phyloP scores from a whole-genome alignment of 768 basidiomycete species.

The Boletus insuetus region DNA sequence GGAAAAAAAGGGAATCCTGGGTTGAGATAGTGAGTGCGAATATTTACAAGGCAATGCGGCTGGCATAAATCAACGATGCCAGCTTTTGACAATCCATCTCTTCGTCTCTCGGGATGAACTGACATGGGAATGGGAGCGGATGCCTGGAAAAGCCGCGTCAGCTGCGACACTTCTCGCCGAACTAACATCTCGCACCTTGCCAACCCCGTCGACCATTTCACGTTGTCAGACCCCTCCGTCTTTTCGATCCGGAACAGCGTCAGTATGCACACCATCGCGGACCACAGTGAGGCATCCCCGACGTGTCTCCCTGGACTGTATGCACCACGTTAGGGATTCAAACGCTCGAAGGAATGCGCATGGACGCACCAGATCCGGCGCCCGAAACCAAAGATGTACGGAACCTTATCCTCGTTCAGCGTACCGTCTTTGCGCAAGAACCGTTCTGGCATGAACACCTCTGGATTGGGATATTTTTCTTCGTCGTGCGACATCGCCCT shows the following conservation, averaged over 20 bases:
- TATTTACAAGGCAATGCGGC: conserved; percentile 3
- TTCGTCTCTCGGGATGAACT: conserved; percentile 12
- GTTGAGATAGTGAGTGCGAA: too few species aligned
- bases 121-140: conserved; percentile 19
- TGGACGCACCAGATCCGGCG: conserved; percentile 31
- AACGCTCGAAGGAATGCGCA: background rate
- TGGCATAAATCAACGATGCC: conserved; percentile 9
- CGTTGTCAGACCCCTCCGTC: conserved; percentile 12
- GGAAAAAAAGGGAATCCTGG: too few species aligned
- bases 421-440: conserved; percentile 25
- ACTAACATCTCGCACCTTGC: background rate
- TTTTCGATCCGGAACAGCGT: conserved; percentile 35
- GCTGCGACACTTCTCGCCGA: background rate
- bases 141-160: conserved; percentile 1
- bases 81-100: conserved; percentile 15
- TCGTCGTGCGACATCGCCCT: conserved; percentile 37
- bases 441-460: conserved; percentile 36
- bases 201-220: conserved; percentile 19
- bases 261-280: conserved; percentile 33
- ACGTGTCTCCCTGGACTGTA: conserved; percentile 36
- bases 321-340: background rate
- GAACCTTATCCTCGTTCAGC: conserved; percentile 24
- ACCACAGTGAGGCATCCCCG: conserved; percentile 41
- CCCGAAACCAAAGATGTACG: conserved; percentile 21
- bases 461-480: conserved; percentile 31